These are phyloP conservation scores for Yamadazyma sp. DNA, from an alignment of 1,139 yeast species.

Conservation along the genomic window DNA sequence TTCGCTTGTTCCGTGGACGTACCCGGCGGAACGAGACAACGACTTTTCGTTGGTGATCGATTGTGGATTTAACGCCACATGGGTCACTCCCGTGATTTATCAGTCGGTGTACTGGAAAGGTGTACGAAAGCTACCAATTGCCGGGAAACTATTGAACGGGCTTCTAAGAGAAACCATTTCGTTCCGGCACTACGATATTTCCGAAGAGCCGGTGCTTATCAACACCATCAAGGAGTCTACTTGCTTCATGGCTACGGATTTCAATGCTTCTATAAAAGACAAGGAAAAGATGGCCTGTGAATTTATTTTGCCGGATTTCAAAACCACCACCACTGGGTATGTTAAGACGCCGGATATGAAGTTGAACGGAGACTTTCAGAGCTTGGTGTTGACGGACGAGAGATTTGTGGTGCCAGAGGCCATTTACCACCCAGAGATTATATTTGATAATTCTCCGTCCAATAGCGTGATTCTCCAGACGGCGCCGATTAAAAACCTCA, in stretches of 20 bases:
- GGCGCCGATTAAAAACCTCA: constrained; percentile 68
- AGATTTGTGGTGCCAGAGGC: constrained; percentile 86
- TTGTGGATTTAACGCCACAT: constrained; percentile 84
- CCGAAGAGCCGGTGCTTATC: constrained; percentile 84
- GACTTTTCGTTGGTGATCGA: constrained; percentile 84
- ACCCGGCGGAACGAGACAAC: constrained; percentile 21
- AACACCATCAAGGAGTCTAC: constrained; percentile 84
- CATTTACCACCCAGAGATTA: constrained; percentile 79
- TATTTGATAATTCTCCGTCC: constrained; percentile 36
- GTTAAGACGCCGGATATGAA: constrained; percentile 26
- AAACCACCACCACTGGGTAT: constrained; percentile 72
- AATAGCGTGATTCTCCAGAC: constrained; percentile 33
- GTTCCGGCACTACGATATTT: constrained; percentile 88
- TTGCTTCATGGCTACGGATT: constrained; percentile 71
- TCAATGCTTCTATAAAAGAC: constrained; percentile 52
- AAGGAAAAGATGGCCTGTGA: constrained; percentile 42
- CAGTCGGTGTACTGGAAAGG: constrained; percentile 82
- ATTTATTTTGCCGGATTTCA: constrained; percentile 85
- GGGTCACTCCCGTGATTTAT: constrained; percentile 80
- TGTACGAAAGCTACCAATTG: constrained; percentile 72
- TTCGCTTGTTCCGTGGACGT: constrained; percentile 71
- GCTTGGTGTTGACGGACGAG: constrained; percentile 73
- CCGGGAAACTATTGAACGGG: constrained; percentile 84
- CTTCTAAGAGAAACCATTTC: constrained; percentile 80
- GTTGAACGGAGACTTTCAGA: constrained; percentile 52